Evolutionary conservation across 2,329 filamentous ascomycete genomes (phyloP), one percentile per base, ranked within the genome.

Genomic region (Beauveria sp.): DNA sequence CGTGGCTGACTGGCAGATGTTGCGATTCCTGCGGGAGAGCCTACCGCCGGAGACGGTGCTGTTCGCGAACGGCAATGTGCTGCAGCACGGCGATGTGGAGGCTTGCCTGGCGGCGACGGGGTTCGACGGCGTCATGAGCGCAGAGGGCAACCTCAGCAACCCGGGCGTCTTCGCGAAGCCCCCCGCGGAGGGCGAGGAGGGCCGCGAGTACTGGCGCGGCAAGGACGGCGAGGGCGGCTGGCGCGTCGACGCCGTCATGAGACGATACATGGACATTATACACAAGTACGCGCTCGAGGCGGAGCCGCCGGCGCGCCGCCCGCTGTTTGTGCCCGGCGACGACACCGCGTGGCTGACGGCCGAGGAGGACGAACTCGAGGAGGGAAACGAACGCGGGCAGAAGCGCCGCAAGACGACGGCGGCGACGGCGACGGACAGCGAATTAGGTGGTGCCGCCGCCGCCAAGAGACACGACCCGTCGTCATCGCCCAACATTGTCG

Each of bases 61-160:
- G 3, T 98, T 99, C 71, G 95, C 95, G 3, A 99, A 99, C 73
- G 95, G 95, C 14, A 99, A 99, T 70, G 88, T 97, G 42, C 77
- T 99, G 63, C 88, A 90, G 72, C 82, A 88, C 63, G 87, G 80
- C 0, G 93, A 99, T 71, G 79, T 99, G 12, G 83, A 88, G 56
- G 78, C 77, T 22, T 98, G 93, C 70, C 77, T 99, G 22, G 83
- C 86, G 55, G 90, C 82, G 5, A 99, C 95, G 1, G 92, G 93
- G 1, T 93, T 88, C 1, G 95, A 99, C 73, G 95, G 84, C 20
- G 86, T 99, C 57, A 98, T 99, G 95, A 93, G 89, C 67, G 95
- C 95, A 5, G 95, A 99, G 75, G 95, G 92, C 0, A 96, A 97
- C 71, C 81, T 99, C 0, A 93, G 91, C 70, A 91, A 99, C 71